Evolutionary conservation across 225 moss, liverwort and hornwort species (phyloP).

Genomic region (Ulota crispa): DNA sequence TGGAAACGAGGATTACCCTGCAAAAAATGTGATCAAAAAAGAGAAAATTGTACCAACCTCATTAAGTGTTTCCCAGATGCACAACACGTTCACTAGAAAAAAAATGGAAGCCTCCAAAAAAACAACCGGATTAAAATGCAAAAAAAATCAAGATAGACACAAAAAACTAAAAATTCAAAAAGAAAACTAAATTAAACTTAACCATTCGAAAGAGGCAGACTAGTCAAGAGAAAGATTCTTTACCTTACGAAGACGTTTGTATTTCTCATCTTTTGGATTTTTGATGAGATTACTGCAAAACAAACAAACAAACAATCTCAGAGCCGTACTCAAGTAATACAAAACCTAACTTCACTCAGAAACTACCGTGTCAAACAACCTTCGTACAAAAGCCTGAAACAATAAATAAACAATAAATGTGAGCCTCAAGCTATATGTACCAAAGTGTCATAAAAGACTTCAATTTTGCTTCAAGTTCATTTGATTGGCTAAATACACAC

Average conservation of each 20-base stretch:
- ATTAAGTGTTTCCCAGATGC: slow-evolving; percentile 3
- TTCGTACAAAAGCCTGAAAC: background rate
- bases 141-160: background rate
- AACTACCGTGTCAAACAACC: background rate
- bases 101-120: background rate
- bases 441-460: background rate
- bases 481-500: no score
- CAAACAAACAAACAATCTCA: slow-evolving; percentile 4
- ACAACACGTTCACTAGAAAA: background rate
- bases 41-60: background rate
- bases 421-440: background rate
- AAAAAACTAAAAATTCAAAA: background rate
- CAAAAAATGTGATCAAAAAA: slow-evolving; percentile 13
- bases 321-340: background rate
- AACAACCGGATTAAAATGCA: background rate
- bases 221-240: background rate
- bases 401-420: background rate
- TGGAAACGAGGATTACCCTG: slow-evolving; percentile 55
- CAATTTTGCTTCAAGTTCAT: background rate
- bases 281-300: slow-evolving; percentile 47
- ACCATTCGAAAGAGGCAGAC: background rate
- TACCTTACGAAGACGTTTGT: slow-evolving; percentile 58
- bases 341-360: background rate
- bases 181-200: background rate
- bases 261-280: slow-evolving; percentile 51